A percentile compares a stretch with the other conserved stretches of the same genome.
These are phyloP conservation scores for Hyaloscypha finlandica DNA, from an alignment of 495 filamentous ascomycete species.

Conservation along the genomic window DNA sequence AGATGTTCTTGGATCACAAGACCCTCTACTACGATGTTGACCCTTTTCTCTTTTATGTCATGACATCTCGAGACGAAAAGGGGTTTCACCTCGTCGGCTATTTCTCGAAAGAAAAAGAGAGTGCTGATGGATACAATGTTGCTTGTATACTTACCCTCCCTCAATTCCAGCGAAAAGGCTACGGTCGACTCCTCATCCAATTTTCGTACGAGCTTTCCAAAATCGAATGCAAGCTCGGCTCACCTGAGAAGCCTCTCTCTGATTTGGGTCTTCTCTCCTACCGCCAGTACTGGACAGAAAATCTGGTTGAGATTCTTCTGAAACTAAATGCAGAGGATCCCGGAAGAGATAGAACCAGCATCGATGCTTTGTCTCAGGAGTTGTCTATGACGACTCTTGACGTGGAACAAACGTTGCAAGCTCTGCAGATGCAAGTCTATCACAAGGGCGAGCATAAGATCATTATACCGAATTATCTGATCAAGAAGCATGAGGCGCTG, in stretches of 20 bases:
- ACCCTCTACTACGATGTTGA: conserved; percentile 99
- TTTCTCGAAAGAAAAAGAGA: conserved; percentile 98
- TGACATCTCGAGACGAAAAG: conserved; percentile 81
- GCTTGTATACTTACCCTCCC: conserved; percentile 96
- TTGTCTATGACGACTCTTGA: conserved; percentile 95
- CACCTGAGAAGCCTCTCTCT: conserved; percentile 93
- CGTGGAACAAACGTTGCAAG: conserved; percentile 89
- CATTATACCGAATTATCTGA: conserved; percentile 69
- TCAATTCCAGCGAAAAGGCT: conserved; percentile 93
- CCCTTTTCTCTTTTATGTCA: conserved; percentile 98
- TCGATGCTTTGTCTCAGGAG: conserved; percentile 75
- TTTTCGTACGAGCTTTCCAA: conserved; percentile 98
- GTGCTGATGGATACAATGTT: conserved; percentile 93
- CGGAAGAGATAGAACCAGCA: conserved; percentile 61
- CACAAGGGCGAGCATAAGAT: conserved; percentile 94
- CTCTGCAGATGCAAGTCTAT: conserved; percentile 91
- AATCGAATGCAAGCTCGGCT: conserved; percentile 90
- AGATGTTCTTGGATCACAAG: conserved; percentile 98
- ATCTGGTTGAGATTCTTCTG: conserved; percentile 79
- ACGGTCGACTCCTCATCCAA: conserved; percentile 88
- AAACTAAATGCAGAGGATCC: conserved; percentile 54
- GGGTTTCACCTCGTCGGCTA: conserved; percentile 95
- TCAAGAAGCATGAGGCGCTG: conserved; percentile 62
- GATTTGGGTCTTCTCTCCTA: conserved; percentile 92
- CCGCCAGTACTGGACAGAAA: conserved; percentile 95